Percentiles rank a stretch among this genome's conserved stretches.
phyloP scores from a whole-genome alignment of 768 basidiomycete species.

The Mycena polygramma region DNA sequence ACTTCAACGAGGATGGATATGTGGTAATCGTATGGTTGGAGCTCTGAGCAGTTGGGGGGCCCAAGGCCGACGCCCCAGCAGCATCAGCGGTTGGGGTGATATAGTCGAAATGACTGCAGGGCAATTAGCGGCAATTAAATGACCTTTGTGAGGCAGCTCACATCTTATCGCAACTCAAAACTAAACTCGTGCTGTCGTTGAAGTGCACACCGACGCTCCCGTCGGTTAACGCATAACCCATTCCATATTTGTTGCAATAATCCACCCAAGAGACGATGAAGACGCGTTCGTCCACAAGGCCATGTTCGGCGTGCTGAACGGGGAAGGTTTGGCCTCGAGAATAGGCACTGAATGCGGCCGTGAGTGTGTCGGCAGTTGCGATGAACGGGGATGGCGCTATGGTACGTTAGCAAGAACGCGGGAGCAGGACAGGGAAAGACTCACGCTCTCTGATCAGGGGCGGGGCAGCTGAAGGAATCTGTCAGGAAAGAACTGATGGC shows the following conservation, averaged over 20 bases:
- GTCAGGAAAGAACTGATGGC: slow-evolving; percentile 14
- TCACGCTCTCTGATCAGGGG: slow-evolving; percentile 24
- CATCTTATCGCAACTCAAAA: slow-evolving; percentile 90
- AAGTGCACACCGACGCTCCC: slow-evolving; percentile 96
- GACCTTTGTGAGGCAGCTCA: slow-evolving; percentile 54
- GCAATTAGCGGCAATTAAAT: slow-evolving; percentile 21
- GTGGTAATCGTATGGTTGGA: slow-evolving; percentile 71
- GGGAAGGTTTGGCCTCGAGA: slow-evolving; percentile 67
- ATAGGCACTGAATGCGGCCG: slow-evolving; percentile 77
- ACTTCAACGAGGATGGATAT: slow-evolving; percentile 87
- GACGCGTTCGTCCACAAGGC: slow-evolving; percentile 75
- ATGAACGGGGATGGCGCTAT: slow-evolving; percentile 34
- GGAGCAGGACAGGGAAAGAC: neutral
- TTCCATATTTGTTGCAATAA: slow-evolving; percentile 99
- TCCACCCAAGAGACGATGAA: slow-evolving; percentile 99
- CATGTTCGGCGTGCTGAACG: slow-evolving; percentile 51
- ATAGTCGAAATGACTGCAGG: slow-evolving; percentile 87
- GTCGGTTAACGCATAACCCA: slow-evolving; percentile 97
- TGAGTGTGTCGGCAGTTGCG: slow-evolving; percentile 44
- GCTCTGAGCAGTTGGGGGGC: slow-evolving; percentile 75
- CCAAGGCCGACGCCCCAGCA: slow-evolving; percentile 65
- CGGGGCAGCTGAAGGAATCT: slow-evolving; percentile 1
- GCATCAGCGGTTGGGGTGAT: slow-evolving; percentile 60
- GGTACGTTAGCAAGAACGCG: neutral
- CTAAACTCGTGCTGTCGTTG: slow-evolving; percentile 92